Base-by-base conservation (phyloP, 1,284 basidiomycete species). In the Paramarasmius palmivorus region DNA sequence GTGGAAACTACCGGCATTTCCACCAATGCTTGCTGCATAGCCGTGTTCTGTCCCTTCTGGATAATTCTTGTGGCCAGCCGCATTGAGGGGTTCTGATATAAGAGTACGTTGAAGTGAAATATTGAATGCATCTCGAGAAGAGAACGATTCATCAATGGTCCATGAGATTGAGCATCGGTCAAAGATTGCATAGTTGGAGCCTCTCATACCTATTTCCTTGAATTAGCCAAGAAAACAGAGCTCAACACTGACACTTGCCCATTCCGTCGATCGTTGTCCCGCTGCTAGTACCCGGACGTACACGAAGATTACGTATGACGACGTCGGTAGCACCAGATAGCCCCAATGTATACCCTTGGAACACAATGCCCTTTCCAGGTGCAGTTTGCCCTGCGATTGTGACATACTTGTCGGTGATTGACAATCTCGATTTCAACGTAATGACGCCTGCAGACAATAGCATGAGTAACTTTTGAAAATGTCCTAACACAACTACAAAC, bases 101-200 rank as follows among this genome's bases (percentile, higher is more conserved):
- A 54, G 36, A 10, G 53, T 39, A 2, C 47, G 47, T 26, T 54
- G 53, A n/a, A 54, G 38, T 15, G 53, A 40, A 19, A 54, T 54
- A 29, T 54, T 54, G 23, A 26, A 47, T 41, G 53, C 53, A 40
- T 19, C 19, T 15, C 53, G 47, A 5, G 48, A 54, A 10, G 53
- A 54, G 47, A 54, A 54, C 14, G 48, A 38, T 37, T 54, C 53
- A 26, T 54, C 53, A 17, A 50, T 50, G n/a, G 53, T 40, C 53
- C 53, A 54, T 2, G 32, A 22, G 5, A 54, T 54, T 12, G 32
- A 38, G 22, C 53, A 54, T 9, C 47, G 48, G 25, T 54, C 53
- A 12, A 54, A 50, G 23, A 54, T 49, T 17, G 22, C 17, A 26
- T 41, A 36, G 47, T 54, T 54, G 17, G 20, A 23, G 9, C 53